Evolutionary conservation across 257 asterid genomes (phyloP), one percentile per base, ranked within the genome.

Genomic region (Nicotiana noctiflora): DNA sequence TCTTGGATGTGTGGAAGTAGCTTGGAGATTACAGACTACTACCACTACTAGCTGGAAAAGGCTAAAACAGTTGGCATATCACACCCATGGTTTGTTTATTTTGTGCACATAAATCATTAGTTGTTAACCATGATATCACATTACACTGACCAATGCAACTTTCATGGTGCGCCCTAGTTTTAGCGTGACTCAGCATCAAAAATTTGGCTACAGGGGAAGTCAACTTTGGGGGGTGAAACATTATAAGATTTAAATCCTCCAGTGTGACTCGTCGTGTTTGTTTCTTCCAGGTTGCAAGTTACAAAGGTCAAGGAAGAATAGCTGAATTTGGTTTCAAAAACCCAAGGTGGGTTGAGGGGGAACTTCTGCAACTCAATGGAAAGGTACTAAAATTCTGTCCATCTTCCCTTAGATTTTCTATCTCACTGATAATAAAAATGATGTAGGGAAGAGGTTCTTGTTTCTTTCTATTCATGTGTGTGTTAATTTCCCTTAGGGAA

Each of bases 301-400:
- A 91, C 90, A 91, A 81, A 81, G 99, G 98, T 82, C 97, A 95
- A 85, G 99, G 99, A 81, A 90, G 97, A 82, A 90, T 93, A 15
- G 98, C 98, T 32, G 98, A 95, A 81, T 89, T 87, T 17, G 98
- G 99, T 79, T 95, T 91, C 90, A 80, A 81, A 84, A 93, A 93
- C 66, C 94, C 97, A 23, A 90, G 87, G 84, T 95, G 99, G 99
- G 97, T 95, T 10, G 97, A 93, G 82, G 99, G 99, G 2, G 98
- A 95, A 85, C 97, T 95, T 83, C 88, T 95, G 75, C 97, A 93
- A 85, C 92, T 95, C 52, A 92, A 91, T 15, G 97, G 99, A 85
- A 95, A 88, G 99, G 99, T 95, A 87, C 74, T 62, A 37, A 46
- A 46, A 46, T 31, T 74, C 60, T 46, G 25, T 23, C 44, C 25